Conservation (phyloP, 352 stramenopile species). For the Globisporangium lucens region DNA sequence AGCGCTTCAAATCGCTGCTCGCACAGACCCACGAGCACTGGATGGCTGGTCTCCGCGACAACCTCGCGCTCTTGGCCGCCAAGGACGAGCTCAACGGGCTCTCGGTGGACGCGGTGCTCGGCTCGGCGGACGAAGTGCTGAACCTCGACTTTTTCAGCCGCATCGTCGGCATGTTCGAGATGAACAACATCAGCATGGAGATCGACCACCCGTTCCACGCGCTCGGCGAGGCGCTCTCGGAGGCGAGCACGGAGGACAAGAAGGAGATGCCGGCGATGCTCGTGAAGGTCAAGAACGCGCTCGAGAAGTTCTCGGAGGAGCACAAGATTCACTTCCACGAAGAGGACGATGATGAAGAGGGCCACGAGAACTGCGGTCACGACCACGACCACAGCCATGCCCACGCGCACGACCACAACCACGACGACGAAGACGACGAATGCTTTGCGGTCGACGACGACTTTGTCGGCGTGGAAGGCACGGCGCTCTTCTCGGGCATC, state of each 20-base stretch:
- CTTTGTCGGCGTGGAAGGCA: constrained; percentile 94
- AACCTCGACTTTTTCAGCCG: constrained; percentile 82
- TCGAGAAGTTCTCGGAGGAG: constrained; percentile 67
- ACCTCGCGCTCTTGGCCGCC: constrained; percentile 37
- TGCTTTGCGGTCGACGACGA: constrained; percentile 61
- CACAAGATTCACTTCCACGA: constrained; percentile 40
- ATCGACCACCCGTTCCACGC: constrained; percentile 82
- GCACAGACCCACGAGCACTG: constrained; percentile 58
- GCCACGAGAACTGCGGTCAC: constrained; percentile 23
- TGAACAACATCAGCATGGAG: constrained; percentile 96
- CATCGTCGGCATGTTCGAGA: constrained; percentile 95
- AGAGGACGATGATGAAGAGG: constrained; percentile 25
- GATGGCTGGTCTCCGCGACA: constrained; percentile 49
- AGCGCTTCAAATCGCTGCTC: constrained; percentile 61
- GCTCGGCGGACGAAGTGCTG: constrained; percentile 50
- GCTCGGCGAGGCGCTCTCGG: constrained; percentile 53
- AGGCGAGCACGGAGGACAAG: constrained; percentile 56
- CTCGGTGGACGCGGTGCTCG: constrained; percentile 44
- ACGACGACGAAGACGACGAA: constrained; percentile 39
- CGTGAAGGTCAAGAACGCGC: constrained; percentile 55
- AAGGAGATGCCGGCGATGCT: constrained; percentile 61
- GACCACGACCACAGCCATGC: constrained; percentile 33
- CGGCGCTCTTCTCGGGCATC: constrained; percentile 89
- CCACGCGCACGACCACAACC: constrained; percentile 25
- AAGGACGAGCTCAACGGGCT: constrained; percentile 60